These are phyloP conservation scores for Metschnikowia cerradonensis DNA, from an alignment of 805 yeast species.

Conservation along the genomic window DNA sequence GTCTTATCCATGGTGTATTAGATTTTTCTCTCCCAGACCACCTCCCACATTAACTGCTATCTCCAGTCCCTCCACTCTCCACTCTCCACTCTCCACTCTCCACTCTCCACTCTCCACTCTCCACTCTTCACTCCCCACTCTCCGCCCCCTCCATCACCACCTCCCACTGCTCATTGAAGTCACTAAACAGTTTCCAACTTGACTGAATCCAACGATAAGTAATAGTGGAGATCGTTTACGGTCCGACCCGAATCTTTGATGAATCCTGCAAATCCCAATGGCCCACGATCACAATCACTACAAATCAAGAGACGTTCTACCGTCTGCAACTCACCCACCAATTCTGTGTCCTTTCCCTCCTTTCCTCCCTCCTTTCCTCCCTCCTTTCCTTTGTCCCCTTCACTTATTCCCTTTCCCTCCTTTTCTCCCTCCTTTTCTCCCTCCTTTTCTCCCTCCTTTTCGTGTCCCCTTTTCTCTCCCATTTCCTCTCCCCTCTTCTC, in stretches of 20 bases:
- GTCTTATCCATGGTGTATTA: too few species aligned
- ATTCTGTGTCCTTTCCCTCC: constrained; percentile 14
- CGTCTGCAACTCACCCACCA: constrained; percentile 19
- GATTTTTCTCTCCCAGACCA: too few species aligned
- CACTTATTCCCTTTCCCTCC: background rate
- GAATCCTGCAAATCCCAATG: constrained; percentile 63
- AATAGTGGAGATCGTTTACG: constrained; percentile 39
- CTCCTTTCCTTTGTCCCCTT: constrained; percentile 10
- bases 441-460: too few species aligned
- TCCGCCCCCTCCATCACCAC: too few species aligned
- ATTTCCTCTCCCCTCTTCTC: constrained; percentile 15
- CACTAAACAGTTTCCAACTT: constrained; percentile 26
- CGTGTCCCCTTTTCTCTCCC: constrained; percentile 9
- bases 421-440: too few species aligned
- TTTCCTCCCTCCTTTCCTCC: too few species aligned
- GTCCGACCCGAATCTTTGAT: constrained; percentile 24
- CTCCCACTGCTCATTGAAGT: too few species aligned
- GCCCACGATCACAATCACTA: constrained; percentile 77
- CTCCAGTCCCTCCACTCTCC: too few species aligned
- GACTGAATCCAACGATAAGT: constrained; percentile 45
- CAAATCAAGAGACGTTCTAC: constrained; percentile 59
- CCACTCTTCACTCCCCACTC: background rate
- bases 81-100: too few species aligned
- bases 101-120: too few species aligned
- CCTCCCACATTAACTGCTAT: too few species aligned